Evolutionary conservation across 2,329 filamentous ascomycete species (phyloP).

Genomic region (Paecilomyces formosus): DNA sequence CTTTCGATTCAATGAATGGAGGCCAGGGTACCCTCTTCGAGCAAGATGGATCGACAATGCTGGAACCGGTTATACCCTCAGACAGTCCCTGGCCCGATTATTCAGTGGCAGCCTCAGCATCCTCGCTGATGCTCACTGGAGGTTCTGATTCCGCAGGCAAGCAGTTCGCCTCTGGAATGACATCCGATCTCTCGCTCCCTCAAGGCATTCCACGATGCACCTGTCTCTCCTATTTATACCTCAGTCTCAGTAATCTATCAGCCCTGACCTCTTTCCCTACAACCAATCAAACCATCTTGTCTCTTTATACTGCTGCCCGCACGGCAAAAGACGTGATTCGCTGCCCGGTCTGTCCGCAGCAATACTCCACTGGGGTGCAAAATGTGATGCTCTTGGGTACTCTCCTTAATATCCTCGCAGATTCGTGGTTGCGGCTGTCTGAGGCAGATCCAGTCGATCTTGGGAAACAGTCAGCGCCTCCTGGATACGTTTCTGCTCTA

Average conservation of each 20-base stretch:
- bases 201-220: conserved; percentile 22
- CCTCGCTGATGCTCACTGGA: conserved; percentile 19
- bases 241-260: conserved; percentile 36
- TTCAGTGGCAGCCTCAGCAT: conserved; percentile 23
- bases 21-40: neutral
- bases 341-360: conserved; percentile 34
- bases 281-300: conserved; percentile 34
- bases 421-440: conserved; percentile 36
- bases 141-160: conserved; percentile 14
- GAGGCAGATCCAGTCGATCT: conserved; percentile 28
- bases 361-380: conserved; percentile 34
- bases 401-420: conserved; percentile 36
- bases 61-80: conserved; percentile 20
- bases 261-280: conserved; percentile 36
- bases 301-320: conserved; percentile 34
- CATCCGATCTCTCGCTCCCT: conserved; percentile 14
- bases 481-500: conserved; percentile 20
- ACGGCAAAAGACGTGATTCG: conserved; percentile 36
- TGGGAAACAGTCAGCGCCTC: conserved; percentile 24
- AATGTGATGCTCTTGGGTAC: conserved; percentile 42
- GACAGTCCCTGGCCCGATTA: conserved; percentile 36
- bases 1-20: neutral
- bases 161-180: conserved; percentile 4
- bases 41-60: conserved; percentile 14
- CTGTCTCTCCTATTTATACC: conserved; percentile 36